Base-by-base conservation (phyloP, 495 filamentous ascomycete genomes). In the Rhizodiscina lignyota region DNA sequence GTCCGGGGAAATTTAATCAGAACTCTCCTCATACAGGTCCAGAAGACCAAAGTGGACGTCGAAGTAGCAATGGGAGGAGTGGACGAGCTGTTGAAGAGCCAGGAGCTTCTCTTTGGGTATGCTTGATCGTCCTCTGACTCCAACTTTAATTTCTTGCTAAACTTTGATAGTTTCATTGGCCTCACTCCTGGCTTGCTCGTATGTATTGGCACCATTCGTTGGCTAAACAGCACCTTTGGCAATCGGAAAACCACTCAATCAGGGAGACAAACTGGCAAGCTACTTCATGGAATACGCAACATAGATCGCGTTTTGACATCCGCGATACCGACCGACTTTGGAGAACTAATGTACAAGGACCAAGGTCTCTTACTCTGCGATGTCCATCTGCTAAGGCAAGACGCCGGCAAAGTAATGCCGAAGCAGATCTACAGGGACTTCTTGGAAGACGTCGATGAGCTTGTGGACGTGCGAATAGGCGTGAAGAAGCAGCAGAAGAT, bases 31-130 rank as follows among this genome's bases (percentile, higher is more conserved):
- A 94, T 97, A 30, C 89, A 97, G 51, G 73, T 97, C 30, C 89
- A 97, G 51, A 97, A 96, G 63, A 96, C 89, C 1, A 97, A 96
- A 61, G 89, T 97, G 19, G 89, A 97, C 45, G 78, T 96, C 5
- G 89, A 97, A 54, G 75, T 97, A 37, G 89, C 89, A 12, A 80
- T 96, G 52, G 79, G 80, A 37, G 89, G 89, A 11, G 96, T 97
- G 36, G 84, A 97, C 55, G 60, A 83, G 18, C 63, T 97, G 16
- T 62, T 97, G 10, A 94, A 87, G 60, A 92, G 83, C 45, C 89
- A 97, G 49, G 87, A 97, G 50, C 73, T 97, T 32, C 82, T 97
- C 20, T 97, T 97, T 60, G 89, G 84, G 50, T 72, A 34, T 36
- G 38, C 19, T n/a, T 4, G 27, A n/a, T 6, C 17, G 4, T 15